Conservation (phyloP, 352 stramenopile genomes). For the Pythium aristosporum region DNA sequence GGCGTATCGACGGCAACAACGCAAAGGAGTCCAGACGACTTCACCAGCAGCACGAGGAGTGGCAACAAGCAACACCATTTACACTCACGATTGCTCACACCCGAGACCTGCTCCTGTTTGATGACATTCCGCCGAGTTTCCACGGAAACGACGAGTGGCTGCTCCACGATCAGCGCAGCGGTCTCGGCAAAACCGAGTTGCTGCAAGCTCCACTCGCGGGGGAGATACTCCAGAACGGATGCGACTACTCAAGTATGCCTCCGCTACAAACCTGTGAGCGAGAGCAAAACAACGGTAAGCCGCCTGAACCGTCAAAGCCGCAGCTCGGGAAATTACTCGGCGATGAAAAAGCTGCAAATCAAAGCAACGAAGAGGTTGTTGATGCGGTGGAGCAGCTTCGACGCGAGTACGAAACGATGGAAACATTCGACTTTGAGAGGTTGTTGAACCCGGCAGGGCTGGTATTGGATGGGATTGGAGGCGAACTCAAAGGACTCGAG, state of each 20-base stretch:
- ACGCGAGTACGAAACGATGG: slow-evolving; percentile 35
- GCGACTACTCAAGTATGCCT: not conserved
- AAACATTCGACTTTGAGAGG: slow-evolving; percentile 48
- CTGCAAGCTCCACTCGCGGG: not conserved
- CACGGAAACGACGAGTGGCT: slow-evolving; percentile 52
- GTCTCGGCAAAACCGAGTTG: not conserved
- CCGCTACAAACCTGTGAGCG: no score
- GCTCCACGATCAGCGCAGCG: slow-evolving; percentile 12
- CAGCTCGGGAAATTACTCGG: no score
- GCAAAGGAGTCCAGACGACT: not conserved
- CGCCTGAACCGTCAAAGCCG: no score
- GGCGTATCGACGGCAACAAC: slow-evolving; percentile 26
- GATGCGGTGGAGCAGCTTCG: slow-evolving; percentile 18
- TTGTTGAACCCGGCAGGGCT: slow-evolving; percentile 40
- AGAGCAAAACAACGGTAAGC: no score
- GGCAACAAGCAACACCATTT: slow-evolving; percentile 39
- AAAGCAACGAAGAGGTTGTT: not conserved
- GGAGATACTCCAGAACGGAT: not conserved
- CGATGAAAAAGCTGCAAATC: not conserved
- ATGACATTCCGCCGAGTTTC: slow-evolving; percentile 35
- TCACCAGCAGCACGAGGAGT: slow-evolving; percentile 26
- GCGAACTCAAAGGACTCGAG: not conserved
- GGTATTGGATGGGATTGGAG: not conserved
- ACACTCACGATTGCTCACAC: slow-evolving; percentile 37
- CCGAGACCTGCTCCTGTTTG: slow-evolving; percentile 42